phyloP scores from a whole-genome alignment of 345 rosid genomes.

The Punica granatum region DNA sequence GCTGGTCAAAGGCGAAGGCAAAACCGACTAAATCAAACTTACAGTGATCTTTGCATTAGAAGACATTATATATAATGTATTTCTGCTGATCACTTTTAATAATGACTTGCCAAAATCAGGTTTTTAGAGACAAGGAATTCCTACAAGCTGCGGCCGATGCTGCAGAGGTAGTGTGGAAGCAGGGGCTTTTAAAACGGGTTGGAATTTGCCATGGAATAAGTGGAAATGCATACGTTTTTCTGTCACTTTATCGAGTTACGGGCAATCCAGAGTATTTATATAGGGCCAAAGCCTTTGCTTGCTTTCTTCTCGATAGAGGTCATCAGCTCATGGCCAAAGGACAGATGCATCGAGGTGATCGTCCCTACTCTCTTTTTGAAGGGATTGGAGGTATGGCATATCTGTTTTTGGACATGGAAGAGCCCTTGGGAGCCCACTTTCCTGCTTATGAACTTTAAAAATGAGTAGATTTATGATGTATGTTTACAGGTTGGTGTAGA shows the following conservation, averaged over 20 bases:
- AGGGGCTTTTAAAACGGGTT: slow-evolving; percentile 61
- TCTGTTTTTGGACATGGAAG: slow-evolving; percentile 50
- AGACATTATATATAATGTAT: not conserved
- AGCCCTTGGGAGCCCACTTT: slow-evolving; percentile 45
- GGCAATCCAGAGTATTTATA: slow-evolving; percentile 35
- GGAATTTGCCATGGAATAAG: slow-evolving; percentile 75
- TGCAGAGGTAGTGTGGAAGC: slow-evolving; percentile 60
- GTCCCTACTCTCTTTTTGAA: slow-evolving; percentile 53
- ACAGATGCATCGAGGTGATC: slow-evolving; percentile 67
- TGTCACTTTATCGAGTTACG: slow-evolving; percentile 46
- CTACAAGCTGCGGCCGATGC: slow-evolving; percentile 55
- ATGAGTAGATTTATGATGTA: not conserved
- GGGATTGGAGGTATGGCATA: slow-evolving; percentile 57
- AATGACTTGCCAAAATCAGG: slow-evolving; percentile 23
- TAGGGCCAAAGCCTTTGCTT: slow-evolving; percentile 57
- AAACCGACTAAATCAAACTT: not conserved
- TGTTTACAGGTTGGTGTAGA: not conserved
- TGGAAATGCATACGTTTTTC: slow-evolving; percentile 48
- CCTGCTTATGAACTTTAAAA: slow-evolving; percentile 56
- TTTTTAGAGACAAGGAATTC: slow-evolving; percentile 48
- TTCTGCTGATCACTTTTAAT: not conserved
- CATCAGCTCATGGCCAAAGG: slow-evolving; percentile 38
- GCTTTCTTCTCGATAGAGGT: slow-evolving; percentile 53
- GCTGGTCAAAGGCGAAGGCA: not conserved
- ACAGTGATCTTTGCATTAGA: not conserved